Conservation (phyloP, 2,329 filamentous ascomycete species). For the Tetracladium maxilliforme region DNA sequence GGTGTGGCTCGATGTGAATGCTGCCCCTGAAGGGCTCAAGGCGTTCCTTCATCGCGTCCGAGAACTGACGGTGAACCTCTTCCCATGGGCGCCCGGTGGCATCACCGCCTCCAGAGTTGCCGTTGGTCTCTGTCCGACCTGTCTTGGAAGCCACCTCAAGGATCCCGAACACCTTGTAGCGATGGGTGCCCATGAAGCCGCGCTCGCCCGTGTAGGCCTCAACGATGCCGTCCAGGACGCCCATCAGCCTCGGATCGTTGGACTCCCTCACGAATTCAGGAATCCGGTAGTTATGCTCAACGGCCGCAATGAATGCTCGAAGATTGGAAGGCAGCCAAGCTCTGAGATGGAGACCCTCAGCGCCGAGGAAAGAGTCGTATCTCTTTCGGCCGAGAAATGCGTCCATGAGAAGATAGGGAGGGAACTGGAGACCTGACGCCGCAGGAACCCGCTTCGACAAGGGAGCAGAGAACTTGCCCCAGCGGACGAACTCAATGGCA, state of each 20-base stretch:
- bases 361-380: slow-evolving; percentile 34
- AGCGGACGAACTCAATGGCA: slow-evolving; percentile 31
- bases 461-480: slow-evolving; percentile 34
- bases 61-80: slow-evolving; percentile 33
- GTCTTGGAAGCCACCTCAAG: slow-evolving; percentile 37
- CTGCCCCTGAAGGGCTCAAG: slow-evolving; percentile 31
- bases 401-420: slow-evolving; percentile 37
- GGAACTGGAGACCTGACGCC: slow-evolving; percentile 34
- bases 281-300: slow-evolving; percentile 37
- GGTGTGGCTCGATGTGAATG: slow-evolving; percentile 30
- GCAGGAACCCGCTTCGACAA: slow-evolving; percentile 33
- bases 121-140: slow-evolving; percentile 35
- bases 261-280: slow-evolving; percentile 36
- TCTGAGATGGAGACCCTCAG: slow-evolving; percentile 33
- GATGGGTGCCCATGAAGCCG: slow-evolving; percentile 39
- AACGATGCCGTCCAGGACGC: slow-evolving; percentile 36
- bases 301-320: slow-evolving; percentile 36
- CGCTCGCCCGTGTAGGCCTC: slow-evolving; percentile 39
- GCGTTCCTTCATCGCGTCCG: slow-evolving; percentile 36
- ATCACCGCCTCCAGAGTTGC: slow-evolving; percentile 27
- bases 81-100: slow-evolving; percentile 29
- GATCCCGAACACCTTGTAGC: slow-evolving; percentile 42
- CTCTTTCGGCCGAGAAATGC: slow-evolving; percentile 35
- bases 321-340: slow-evolving; percentile 38
- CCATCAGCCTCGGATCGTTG: slow-evolving; percentile 31